phyloP scores from a whole-genome alignment of 2,329 filamentous ascomycete genomes.

The Xylariaceae sp. region DNA sequence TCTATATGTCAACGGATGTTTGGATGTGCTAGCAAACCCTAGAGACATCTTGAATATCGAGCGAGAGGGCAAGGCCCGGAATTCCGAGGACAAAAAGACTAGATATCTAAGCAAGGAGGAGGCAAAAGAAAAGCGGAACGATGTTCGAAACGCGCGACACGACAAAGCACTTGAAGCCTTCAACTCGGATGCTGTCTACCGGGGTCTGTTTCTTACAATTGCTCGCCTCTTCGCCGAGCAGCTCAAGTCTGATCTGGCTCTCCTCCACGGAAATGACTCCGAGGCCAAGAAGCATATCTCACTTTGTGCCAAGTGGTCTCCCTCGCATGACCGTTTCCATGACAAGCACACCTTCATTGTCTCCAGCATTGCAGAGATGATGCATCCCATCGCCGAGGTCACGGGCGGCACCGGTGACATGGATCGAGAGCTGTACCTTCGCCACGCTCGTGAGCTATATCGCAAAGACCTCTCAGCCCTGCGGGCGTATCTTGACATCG shows the following conservation, averaged over 20 bases:
- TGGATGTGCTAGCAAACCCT: slow-evolving; percentile 46
- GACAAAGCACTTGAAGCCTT: slow-evolving; percentile 45
- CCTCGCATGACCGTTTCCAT: slow-evolving; percentile 56
- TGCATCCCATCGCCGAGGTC: slow-evolving; percentile 44
- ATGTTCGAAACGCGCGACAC: slow-evolving; percentile 45
- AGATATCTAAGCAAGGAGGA: slow-evolving; percentile 8
- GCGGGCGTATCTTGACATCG: slow-evolving; percentile 54
- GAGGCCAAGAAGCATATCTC: slow-evolving; percentile 51
- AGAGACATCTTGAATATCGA: slow-evolving; percentile 44
- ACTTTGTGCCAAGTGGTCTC: slow-evolving; percentile 64
- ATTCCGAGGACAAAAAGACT: neutral
- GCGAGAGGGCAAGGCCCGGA: slow-evolving; percentile 17
- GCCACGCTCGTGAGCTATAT: slow-evolving; percentile 56
- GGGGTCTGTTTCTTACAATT: slow-evolving; percentile 53
- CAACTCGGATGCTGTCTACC: slow-evolving; percentile 49
- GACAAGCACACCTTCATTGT: slow-evolving; percentile 61
- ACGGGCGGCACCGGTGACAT: slow-evolving; percentile 36
- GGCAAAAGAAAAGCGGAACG: slow-evolving; percentile 27
- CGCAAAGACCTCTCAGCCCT: slow-evolving; percentile 55
- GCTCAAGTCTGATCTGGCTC: slow-evolving; percentile 49
- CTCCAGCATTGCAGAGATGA: slow-evolving; percentile 58
- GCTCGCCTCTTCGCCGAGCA: slow-evolving; percentile 61
- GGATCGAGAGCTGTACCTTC: slow-evolving; percentile 54
- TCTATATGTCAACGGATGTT: slow-evolving; percentile 51
- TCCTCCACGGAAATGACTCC: slow-evolving; percentile 44